Evolutionary conservation across 2,329 filamentous ascomycete genomes (phyloP).

Genomic region (Zymoseptoria tritici): DNA sequence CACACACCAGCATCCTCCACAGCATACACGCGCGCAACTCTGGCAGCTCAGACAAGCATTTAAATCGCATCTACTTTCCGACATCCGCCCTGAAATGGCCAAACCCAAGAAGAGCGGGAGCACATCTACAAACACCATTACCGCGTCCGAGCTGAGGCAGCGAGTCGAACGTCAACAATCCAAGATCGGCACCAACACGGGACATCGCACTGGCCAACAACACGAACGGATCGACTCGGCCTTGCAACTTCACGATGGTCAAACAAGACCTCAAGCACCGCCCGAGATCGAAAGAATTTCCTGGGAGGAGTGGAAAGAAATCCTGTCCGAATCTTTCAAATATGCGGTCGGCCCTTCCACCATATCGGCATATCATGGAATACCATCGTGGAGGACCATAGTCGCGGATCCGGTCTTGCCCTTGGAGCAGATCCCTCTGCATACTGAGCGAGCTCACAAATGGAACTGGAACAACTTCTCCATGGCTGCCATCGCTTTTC

Average conservation of each 20-base stretch:
- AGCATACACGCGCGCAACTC: background rate
- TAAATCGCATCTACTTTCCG: background rate
- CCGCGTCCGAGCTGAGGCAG: background rate
- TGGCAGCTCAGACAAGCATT: background rate
- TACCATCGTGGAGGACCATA: background rate
- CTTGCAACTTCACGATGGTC: background rate
- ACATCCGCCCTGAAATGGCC: background rate
- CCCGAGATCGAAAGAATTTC: background rate
- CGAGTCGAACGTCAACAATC: background rate
- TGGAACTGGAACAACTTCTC: background rate
- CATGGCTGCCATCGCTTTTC: constrained; percentile 9
- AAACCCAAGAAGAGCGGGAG: background rate
- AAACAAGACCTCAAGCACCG: background rate
- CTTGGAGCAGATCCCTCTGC: background rate
- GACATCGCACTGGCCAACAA: background rate
- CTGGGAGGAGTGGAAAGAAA: background rate
- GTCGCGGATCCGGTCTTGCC: background rate
- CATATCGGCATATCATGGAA: background rate
- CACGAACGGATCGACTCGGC: background rate
- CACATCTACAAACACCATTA: background rate
- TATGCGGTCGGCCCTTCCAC: background rate
- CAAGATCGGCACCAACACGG: background rate
- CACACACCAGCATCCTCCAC: constrained; percentile 3
- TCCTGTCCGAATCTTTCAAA: background rate
- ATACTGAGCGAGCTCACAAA: background rate